A percentile compares a stretch with the other conserved stretches of the same genome.
phyloP scores from a whole-genome alignment of 148 eudicot species.

The Rhododendron ovatum region DNA sequence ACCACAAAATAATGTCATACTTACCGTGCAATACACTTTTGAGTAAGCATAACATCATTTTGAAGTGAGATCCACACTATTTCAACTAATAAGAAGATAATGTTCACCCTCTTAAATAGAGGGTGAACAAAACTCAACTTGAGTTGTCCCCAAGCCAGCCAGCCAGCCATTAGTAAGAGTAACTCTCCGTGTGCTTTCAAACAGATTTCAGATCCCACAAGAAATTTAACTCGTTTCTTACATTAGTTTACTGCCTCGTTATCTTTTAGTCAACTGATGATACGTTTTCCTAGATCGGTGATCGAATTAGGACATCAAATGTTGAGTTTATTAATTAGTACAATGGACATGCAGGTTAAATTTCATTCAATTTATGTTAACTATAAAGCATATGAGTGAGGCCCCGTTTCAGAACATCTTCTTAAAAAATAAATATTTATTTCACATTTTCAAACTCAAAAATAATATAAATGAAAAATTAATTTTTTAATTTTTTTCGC shows the following conservation, averaged over 20 bases:
- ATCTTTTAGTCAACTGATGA: background rate
- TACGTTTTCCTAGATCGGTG: background rate
- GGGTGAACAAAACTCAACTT: too few species aligned
- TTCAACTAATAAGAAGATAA: too few species aligned
- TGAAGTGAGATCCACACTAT: too few species aligned
- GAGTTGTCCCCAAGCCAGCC: slow-evolving; percentile 3
- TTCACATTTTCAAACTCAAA: too few species aligned
- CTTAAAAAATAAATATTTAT: too few species aligned
- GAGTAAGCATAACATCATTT: too few species aligned
- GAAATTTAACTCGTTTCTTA: background rate
- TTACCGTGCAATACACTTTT: too few species aligned
- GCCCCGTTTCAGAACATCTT: too few species aligned
- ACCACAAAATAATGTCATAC: too few species aligned
- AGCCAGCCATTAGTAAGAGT: background rate
- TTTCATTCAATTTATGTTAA: background rate
- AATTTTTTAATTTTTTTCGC: too few species aligned
- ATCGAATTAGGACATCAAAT: background rate
- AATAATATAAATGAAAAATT: too few species aligned
- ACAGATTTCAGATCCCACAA: background rate
- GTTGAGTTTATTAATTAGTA: background rate
- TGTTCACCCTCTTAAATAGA: too few species aligned
- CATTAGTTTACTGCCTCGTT: background rate
- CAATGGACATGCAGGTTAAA: background rate
- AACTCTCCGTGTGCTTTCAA: background rate
- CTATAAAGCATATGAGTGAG: background rate